Percentiles rank a stretch among this genome's conserved stretches.
phyloP scores from a whole-genome alignment of 306 rosid species.

The Cicer bijugum region DNA sequence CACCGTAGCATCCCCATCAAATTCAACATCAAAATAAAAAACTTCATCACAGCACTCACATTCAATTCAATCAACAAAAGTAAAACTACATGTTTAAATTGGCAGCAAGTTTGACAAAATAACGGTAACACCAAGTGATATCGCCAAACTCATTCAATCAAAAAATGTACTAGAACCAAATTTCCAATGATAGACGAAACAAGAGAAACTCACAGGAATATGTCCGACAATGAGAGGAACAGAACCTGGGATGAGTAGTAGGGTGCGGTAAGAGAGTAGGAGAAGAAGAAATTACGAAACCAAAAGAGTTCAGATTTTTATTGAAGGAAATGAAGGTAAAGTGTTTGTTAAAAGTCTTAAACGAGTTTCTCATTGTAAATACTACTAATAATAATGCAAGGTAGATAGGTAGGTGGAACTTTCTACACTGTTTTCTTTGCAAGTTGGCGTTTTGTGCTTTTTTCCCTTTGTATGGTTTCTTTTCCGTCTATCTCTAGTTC shows the following conservation, averaged over 20 bases:
- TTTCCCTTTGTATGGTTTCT: neutral
- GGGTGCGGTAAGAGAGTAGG: neutral
- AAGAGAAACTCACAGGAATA: slow-evolving; percentile 56
- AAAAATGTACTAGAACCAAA: too few relatives aligned
- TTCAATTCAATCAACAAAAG: too few relatives aligned
- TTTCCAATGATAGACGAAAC: neutral
- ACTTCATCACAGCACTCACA: too few relatives aligned
- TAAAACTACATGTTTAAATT: too few relatives aligned
- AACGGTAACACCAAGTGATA: too few relatives aligned
- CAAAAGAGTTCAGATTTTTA: slow-evolving; percentile 16
- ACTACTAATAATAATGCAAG: neutral
- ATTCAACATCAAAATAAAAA: too few relatives aligned
- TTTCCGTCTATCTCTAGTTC: neutral
- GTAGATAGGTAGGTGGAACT: neutral
- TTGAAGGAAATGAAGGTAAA: slow-evolving; percentile 11
- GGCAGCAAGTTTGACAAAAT: too few relatives aligned
- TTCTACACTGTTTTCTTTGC: neutral
- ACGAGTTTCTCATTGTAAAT: slow-evolving; percentile 39
- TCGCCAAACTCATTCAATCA: too few relatives aligned
- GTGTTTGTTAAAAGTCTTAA: slow-evolving; percentile 48
- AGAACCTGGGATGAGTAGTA: neutral
- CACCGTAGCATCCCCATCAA: too few relatives aligned
- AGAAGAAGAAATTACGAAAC: slow-evolving; percentile 19
- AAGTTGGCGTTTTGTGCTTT: neutral
- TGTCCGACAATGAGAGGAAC: slow-evolving; percentile 37